Evolutionary conservation across 2,329 filamentous ascomycete genomes (phyloP).

Genomic region (Pezicula radicicola): DNA sequence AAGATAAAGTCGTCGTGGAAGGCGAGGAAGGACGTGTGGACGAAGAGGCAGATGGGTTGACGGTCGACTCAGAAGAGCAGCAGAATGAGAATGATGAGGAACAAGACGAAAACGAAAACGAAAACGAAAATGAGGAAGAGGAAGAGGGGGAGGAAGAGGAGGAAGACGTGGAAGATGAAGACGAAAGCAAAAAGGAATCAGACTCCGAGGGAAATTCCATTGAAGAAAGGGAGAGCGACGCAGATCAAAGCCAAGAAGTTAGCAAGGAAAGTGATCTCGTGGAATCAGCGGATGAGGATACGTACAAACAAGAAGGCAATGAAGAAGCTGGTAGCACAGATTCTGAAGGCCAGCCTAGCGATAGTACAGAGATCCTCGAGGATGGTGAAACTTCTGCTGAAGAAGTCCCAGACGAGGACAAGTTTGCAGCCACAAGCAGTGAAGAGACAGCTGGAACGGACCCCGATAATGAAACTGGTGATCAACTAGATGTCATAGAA

Average conservation of each 20-base stretch:
- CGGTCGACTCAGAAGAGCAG: conserved; percentile 23
- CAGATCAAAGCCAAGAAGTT: neutral
- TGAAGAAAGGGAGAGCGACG: neutral
- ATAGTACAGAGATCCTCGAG: neutral
- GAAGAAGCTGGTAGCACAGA: neutral
- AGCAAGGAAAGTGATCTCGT: neutral
- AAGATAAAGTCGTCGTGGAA: conserved; percentile 2
- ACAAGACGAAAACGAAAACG: conserved; percentile 17
- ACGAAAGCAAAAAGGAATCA: neutral
- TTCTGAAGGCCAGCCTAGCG: neutral
- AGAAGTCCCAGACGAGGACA: neutral
- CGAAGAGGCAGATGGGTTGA: conserved; percentile 5
- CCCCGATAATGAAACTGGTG: conserved; percentile 15
- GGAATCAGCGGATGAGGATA: neutral
- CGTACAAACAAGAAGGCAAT: neutral
- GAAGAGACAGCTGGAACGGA: conserved; percentile 16
- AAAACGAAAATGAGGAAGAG: neutral
- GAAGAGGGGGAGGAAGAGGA: neutral
- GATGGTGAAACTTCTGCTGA: neutral
- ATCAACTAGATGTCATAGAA: neutral
- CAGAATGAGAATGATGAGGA: conserved; percentile 22
- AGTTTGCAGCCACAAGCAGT: neutral
- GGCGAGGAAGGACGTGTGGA: conserved; percentile 8
- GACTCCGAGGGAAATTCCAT: no score
- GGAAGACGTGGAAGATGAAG: neutral